Evolutionary conservation across 2,329 filamentous ascomycete species (phyloP).

Genomic region (Fusarium irregulare): DNA sequence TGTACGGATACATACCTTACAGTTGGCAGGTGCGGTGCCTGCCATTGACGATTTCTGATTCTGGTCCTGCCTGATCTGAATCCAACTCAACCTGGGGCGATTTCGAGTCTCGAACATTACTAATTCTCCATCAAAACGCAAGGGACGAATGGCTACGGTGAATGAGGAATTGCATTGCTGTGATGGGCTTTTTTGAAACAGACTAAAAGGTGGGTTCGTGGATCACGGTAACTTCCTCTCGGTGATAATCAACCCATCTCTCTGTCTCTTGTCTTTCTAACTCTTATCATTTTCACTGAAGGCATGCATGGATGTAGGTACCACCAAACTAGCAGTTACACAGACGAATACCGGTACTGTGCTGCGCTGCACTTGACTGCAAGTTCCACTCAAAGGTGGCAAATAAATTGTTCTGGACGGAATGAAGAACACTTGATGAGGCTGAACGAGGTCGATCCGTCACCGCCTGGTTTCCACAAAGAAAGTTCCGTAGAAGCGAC

Average conservation of each 20-base stretch:
- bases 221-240: slow-evolving; percentile 17
- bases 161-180: slow-evolving; percentile 15
- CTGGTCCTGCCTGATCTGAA: slow-evolving; percentile 1
- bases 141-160: slow-evolving; percentile 16
- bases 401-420: slow-evolving; percentile 36
- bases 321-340: slow-evolving; percentile 1
- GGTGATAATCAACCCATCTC: slow-evolving; percentile 3
- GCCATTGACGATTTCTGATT: slow-evolving; percentile 16
- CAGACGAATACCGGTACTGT: neutral
- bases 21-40: neutral
- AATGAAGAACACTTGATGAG: slow-evolving; percentile 35
- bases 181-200: slow-evolving; percentile 35
- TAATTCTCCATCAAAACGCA: slow-evolving; percentile 35
- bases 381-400: slow-evolving; percentile 9
- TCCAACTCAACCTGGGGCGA: slow-evolving; percentile 4
- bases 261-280: neutral
- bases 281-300: neutral
- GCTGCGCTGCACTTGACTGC: neutral
- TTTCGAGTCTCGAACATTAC: slow-evolving; percentile 36
- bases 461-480: slow-evolving; percentile 27
- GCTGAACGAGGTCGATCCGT: slow-evolving; percentile 25
- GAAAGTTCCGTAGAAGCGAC: slow-evolving; percentile 29
- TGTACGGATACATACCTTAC: neutral
- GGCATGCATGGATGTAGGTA: neutral
- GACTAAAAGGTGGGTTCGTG: slow-evolving; percentile 28